Evolutionary conservation across 1,139 yeast genomes (phyloP).

Genomic region (Schwanniomyces etchellsii): DNA sequence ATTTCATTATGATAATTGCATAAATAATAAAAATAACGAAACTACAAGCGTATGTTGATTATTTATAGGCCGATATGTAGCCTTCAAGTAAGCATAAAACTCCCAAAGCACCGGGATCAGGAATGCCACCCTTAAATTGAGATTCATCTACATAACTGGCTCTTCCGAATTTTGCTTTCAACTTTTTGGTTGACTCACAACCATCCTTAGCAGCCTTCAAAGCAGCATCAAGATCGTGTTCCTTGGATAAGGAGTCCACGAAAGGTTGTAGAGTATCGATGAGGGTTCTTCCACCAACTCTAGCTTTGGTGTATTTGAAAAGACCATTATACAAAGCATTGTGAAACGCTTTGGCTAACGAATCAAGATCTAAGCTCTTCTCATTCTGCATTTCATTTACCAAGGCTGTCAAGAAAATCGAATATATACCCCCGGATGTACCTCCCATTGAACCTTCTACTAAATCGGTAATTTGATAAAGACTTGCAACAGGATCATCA

Average conservation of each 20-base stretch:
- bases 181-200: slow-evolving; percentile 65
- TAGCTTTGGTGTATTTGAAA: slow-evolving; percentile 77
- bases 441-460: slow-evolving; percentile 95
- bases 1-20: no score
- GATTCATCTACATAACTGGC: slow-evolving; percentile 80
- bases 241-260: slow-evolving; percentile 50
- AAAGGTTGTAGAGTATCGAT: slow-evolving; percentile 88
- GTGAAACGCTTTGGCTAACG: slow-evolving; percentile 26
- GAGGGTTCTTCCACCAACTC: slow-evolving; percentile 85
- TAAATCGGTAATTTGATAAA: slow-evolving; percentile 54
- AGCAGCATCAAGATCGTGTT: slow-evolving; percentile 53
- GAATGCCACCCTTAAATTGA: slow-evolving; percentile 56
- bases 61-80: slow-evolving; percentile 22
- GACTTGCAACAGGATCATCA: slow-evolving; percentile 41
- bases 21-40: no score
- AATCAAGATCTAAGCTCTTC: slow-evolving; percentile 24
- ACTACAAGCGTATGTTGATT: no score
- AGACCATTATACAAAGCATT: slow-evolving; percentile 36
- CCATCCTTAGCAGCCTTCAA: slow-evolving; percentile 67
- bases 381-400: slow-evolving; percentile 31
- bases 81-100: slow-evolving; percentile 65
- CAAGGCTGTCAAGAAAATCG: slow-evolving; percentile 60
- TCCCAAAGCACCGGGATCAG: slow-evolving; percentile 94
- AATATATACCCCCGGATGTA: slow-evolving; percentile 89
- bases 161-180: slow-evolving; percentile 86